Evolutionary conservation across 2,329 filamentous ascomycete species (phyloP), one percentile per base, ranked within the genome.

Genomic region (Sclerotinia nivalis): DNA sequence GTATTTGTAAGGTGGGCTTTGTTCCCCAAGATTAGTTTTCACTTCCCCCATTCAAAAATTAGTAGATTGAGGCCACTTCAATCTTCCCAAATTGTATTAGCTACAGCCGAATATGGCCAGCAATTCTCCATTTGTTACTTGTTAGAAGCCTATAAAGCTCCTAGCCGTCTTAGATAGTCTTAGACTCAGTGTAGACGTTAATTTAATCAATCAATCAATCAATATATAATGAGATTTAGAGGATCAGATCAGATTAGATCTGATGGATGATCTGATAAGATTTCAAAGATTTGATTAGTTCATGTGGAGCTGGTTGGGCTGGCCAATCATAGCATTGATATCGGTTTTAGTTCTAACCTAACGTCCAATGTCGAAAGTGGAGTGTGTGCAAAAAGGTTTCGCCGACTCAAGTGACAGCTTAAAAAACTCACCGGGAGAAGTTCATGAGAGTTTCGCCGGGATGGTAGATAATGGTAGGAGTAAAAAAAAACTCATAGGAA

Each of bases 241-340:
- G 22, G 31, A 64, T 64, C 61, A 64, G 47, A 64, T 64, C 61
- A 64, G 61, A 64, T 64, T 64, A 64, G 61, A 64, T 58, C 55
- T n/a, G 55, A 58, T 34, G 22, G 13, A n/a, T 40, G 47, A 64
- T 64, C 61, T 52, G 61, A 64, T 64, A 64, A 64, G 61, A 52
- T 64, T 52, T 25, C 28, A 34, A 15, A 49, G 8, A 40, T 22
- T 22, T n/a, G n/a, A 10, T 25, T 31, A 61, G 6, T 20, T 52
- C 25, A 25, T 37, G 15, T 52, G 60, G 60, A 25, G 45, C 8
- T 28, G 4, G 13, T 1, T 22, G 10, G 0, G 2, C n/a, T 37
- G 25, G n/a, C 56, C 15, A 28, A 25, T 37, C 13, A 52, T 28
- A 5, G 4, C 1, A 18, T 22, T 37, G 22, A 58, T 22, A 40